Base-by-base conservation (phyloP, 805 yeast genomes). In the Ogataea paraovalis region DNA sequence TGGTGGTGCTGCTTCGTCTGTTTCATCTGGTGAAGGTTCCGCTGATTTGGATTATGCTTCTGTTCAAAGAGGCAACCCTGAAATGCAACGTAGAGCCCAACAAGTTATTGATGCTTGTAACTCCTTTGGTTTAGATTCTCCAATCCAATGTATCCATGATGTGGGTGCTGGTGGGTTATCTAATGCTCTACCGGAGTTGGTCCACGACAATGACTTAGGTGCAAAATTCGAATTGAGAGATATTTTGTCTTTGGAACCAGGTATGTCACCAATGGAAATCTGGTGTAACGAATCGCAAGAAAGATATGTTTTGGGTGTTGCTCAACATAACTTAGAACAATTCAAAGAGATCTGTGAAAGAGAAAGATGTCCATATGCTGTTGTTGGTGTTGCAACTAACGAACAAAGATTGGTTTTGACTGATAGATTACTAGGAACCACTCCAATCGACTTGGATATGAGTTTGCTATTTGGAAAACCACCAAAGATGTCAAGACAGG, bases 241-340 rank as follows among this genome's bases (percentile, higher is more conserved):
- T 47, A 85, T 94, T 48, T 79, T 96, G 47, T 84, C 90, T 33
- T 78, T 90, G 55, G 99, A 94, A 68, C 96, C 96, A 42, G 96
- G 97, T 49, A 89, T 94, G 97, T 92, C 98, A 4, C 98, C 99
- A 47, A 88, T 94, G 96, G 99, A 94, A 73, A 89, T 94, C 54
- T 94, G 99, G 99, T 94, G 99, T 79, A 92, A 96, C 61, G 99
- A 94, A 71, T 94, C 98, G 2, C 99, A 94, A 72, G 99, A 94
- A 70, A 83, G 99, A 68, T 94, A 91, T 60, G 99, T 94, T 21
- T 70, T 94, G 59, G 98, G 96, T 55, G 96, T 94, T 52, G 78
- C 89, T 14, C 87, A 87, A 46, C 82, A 80, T 51, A 87, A 90
- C 64, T 70, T 92, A 49, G 79, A 79, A 6, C 57, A 73, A 20